A percentile compares a stretch with the other conserved stretches of the same genome.
Evolutionary conservation across 768 basidiomycete species (phyloP).

Genomic region (Xanthoconium stramineum): DNA sequence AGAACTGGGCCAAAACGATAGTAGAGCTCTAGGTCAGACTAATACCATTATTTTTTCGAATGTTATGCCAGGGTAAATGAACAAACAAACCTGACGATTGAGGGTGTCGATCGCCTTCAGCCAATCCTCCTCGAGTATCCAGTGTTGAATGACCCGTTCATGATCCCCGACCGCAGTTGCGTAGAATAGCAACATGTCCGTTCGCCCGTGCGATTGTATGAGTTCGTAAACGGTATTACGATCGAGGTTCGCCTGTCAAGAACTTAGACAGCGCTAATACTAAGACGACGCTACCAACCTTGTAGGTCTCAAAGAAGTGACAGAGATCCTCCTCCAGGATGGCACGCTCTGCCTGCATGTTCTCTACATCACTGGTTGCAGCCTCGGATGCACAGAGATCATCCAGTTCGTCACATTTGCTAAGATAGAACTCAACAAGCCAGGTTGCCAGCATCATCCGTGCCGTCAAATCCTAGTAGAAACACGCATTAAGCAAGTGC

Average conservation of each 20-base stretch:
- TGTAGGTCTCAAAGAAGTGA: slow-evolving; percentile 93
- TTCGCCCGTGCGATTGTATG: slow-evolving; percentile 89
- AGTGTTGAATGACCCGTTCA: slow-evolving; percentile 85
- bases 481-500: background rate
- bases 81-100: slow-evolving; percentile 68
- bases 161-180: slow-evolving; percentile 80
- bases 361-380: slow-evolving; percentile 77
- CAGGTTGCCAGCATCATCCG: slow-evolving; percentile 98
- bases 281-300: slow-evolving; percentile 44
- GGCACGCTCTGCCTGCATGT: slow-evolving; percentile 71
- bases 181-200: slow-evolving; percentile 88
- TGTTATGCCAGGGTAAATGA: background rate
- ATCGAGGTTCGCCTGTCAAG: slow-evolving; percentile 74
- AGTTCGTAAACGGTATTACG: slow-evolving; percentile 85
- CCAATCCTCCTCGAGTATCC: slow-evolving; percentile 93
- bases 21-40: slow-evolving; percentile 87
- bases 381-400: slow-evolving; percentile 89
- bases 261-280: background rate
- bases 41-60: slow-evolving; percentile 5
- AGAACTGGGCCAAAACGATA: slow-evolving; percentile 91
- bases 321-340: slow-evolving; percentile 91
- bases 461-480: slow-evolving; percentile 78
- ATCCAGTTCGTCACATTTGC: slow-evolving; percentile 94
- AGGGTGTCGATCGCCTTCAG: slow-evolving; percentile 84
- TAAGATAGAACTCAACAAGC: slow-evolving; percentile 96